Evolutionary conservation across 441 rosid species (phyloP), one percentile per base, ranked within the genome.

Genomic region (Brassica hybrid): DNA sequence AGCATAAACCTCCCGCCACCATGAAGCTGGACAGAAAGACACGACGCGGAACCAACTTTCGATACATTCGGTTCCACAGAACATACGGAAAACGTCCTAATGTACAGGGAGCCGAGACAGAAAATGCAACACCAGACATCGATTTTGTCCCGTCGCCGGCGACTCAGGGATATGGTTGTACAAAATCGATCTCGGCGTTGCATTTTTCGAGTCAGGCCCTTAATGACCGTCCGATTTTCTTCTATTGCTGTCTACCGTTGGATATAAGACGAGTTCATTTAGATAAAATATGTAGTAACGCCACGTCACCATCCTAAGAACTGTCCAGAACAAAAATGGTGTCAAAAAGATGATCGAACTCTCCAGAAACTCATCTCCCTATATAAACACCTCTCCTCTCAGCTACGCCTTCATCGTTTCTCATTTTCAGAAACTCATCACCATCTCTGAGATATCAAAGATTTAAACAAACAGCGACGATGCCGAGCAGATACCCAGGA

Each of bases 401-500:
- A 1, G 9, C 6, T 14, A 0, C 48, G 1, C n/a, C 64, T 0
- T 13, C 43, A 10, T 64, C 69, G 8, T 58, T 21, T 72, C 52
- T 65, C 71, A 62, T 1, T 13, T 14, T 38, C 23, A 41, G 1
- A 6, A 17, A 65, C 19, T 5, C 0, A 1, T 11, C 1, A 18
- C 18, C 14, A 50, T 36, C 4, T 65, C 25, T 45, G 5, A 34
- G 2, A 7, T 4, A 54, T 1, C 58, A 17, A 21, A 54, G 59
- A 16, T 52, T 2, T 7, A 16, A 52, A 7, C 58, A 54, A 21
- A 54, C 13, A 19, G 59, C 85, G 91, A 84, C 4, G 69, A 94
- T 94, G 97, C 95, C 91, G 74, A 94, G 76, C 85, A 78, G 97
- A 81, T 86, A 83, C 11, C 75, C 87, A 0, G 97, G 97, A 57